Percentiles rank a stretch among this genome's conserved stretches.
These are phyloP conservation scores for Domatiomyces catenatus DNA, from an alignment of 2,329 filamentous ascomycete species.

Conservation along the genomic window DNA sequence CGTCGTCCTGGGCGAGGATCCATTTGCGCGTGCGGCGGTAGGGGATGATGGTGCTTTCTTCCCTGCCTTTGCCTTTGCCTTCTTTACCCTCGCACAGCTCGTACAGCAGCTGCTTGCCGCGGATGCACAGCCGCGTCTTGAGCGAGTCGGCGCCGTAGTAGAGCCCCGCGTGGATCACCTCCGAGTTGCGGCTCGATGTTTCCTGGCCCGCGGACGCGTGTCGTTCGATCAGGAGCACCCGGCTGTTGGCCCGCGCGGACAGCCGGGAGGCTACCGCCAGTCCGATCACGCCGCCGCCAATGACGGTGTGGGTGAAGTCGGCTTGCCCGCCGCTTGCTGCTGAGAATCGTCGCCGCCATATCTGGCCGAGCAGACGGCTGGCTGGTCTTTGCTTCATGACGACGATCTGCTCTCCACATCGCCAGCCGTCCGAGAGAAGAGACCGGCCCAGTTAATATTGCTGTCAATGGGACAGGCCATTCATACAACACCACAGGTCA, in stretches of 20 bases:
- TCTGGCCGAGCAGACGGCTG: neutral
- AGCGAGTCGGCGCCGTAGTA: slow-evolving; percentile 68
- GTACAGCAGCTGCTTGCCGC: slow-evolving; percentile 64
- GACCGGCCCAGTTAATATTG: too few species aligned
- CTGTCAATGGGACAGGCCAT: too few species aligned
- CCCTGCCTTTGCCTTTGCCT: slow-evolving; percentile 29
- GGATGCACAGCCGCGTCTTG: slow-evolving; percentile 71
- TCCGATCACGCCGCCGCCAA: slow-evolving; percentile 61
- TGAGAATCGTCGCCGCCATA: slow-evolving; percentile 25
- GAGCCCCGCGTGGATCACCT: slow-evolving; percentile 87
- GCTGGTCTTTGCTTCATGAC: neutral
- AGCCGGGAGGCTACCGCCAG: slow-evolving; percentile 63
- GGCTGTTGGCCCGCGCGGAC: slow-evolving; percentile 42
- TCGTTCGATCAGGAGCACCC: slow-evolving; percentile 66
- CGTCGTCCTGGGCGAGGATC: slow-evolving; percentile 73
- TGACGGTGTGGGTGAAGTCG: slow-evolving; percentile 51
- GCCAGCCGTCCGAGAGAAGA: too few species aligned
- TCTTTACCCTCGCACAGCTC: slow-evolving; percentile 51
- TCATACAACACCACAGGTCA: neutral
- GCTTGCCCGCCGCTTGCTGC: slow-evolving; percentile 26
- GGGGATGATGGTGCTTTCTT: slow-evolving; percentile 36
- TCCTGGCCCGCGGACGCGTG: slow-evolving; percentile 64
- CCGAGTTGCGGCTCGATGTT: slow-evolving; percentile 78
- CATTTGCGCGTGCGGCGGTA: slow-evolving; percentile 74
- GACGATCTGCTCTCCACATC: too few species aligned